These are phyloP conservation scores for Lophiostoma macrostomum DNA, from an alignment of 495 filamentous ascomycete genomes.

Conservation along the genomic window DNA sequence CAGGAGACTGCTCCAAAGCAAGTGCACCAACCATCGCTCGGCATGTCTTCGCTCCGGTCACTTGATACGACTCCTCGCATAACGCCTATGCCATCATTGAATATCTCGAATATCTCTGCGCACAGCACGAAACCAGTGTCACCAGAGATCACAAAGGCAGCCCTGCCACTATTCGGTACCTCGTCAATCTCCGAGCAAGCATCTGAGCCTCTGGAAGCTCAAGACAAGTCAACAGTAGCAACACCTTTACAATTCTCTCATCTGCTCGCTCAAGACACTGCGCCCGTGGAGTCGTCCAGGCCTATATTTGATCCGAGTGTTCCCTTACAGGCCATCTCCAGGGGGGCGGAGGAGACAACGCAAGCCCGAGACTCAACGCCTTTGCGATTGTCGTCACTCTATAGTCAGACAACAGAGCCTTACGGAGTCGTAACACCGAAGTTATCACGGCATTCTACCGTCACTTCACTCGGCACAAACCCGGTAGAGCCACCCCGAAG, in stretches of 20 bases:
- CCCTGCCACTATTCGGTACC: not conserved
- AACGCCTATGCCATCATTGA: not conserved
- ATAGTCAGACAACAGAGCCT: conserved; percentile 51
- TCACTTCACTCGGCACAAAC: too few relatives aligned
- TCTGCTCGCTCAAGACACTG: conserved; percentile 49
- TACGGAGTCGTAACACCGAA: too few relatives aligned
- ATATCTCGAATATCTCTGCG: conserved; percentile 6
- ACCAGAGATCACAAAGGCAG: conserved; percentile 4
- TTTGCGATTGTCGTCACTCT: conserved; percentile 50
- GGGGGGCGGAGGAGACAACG: too few relatives aligned
- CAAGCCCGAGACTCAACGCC: conserved; percentile 2
- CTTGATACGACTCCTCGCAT: too few relatives aligned
- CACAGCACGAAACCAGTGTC: conserved; percentile 14
- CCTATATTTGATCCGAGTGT: too few relatives aligned
- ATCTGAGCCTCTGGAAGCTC: conserved; percentile 24
- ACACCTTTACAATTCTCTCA: conserved; percentile 47
- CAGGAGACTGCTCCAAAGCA: too few relatives aligned
- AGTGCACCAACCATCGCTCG: too few relatives aligned
- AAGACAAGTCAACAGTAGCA: not conserved
- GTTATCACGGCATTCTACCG: too few relatives aligned
- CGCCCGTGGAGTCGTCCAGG: conserved; percentile 43
- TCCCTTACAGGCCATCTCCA: too few relatives aligned
- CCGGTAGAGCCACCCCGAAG: conserved; percentile 15
- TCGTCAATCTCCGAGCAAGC: conserved; percentile 12
- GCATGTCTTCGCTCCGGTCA: too few relatives aligned